Conservation (phyloP, 345 rosid species). For the Psidium friedrichsthalianum region DNA sequence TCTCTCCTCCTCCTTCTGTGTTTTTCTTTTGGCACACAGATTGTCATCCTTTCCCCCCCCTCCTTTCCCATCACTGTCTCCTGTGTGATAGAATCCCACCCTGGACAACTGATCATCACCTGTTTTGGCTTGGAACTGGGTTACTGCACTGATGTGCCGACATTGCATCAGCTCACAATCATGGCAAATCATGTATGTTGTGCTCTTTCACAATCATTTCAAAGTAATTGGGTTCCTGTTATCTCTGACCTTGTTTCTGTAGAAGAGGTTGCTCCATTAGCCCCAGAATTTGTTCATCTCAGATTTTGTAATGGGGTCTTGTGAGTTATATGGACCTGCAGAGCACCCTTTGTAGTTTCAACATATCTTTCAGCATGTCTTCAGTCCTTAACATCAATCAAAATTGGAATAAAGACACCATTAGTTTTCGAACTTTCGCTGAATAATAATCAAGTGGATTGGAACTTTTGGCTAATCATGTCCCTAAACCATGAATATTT, state of each 20-base stretch:
- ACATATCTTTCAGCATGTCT: neutral
- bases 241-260: neutral
- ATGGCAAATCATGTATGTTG: neutral
- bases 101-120: constrained; percentile 12
- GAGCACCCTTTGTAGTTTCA: neutral
- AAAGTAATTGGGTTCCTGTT: neutral
- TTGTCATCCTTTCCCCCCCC: constrained; percentile 4
- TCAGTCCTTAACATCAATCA: neutral
- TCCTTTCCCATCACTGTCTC: constrained; percentile 15
- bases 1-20: neutral
- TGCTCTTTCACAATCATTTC: neutral
- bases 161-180: neutral
- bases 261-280: neutral
- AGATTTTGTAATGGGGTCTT: neutral
- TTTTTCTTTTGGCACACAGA: neutral
- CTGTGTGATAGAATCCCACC: constrained; percentile 35
- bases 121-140: neutral
- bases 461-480: neutral
- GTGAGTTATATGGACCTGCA: neutral
- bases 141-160: neutral
- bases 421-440: neutral
- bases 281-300: neutral
- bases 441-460: neutral
- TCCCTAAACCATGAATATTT: neutral
- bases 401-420: neutral